A percentile compares a stretch with the other conserved stretches of the same genome.
phyloP scores from a whole-genome alignment of 2,329 filamentous ascomycete genomes.

The Aspergillus pseudonomiae region DNA sequence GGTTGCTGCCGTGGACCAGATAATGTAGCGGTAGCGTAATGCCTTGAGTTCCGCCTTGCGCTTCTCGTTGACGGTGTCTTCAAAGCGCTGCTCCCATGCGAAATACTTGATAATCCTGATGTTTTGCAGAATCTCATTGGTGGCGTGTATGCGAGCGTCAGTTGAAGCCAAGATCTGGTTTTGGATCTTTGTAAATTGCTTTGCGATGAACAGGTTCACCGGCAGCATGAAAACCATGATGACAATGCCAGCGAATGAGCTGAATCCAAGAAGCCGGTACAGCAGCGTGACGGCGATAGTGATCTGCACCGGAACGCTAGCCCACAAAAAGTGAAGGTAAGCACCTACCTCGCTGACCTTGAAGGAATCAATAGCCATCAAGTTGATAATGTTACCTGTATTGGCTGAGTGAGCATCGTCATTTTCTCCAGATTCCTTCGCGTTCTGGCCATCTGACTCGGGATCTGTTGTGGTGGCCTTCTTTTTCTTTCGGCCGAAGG shows the following conservation, averaged over 20 bases:
- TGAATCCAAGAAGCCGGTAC: slow-evolving; percentile 87
- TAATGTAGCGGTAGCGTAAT: slow-evolving; percentile 78
- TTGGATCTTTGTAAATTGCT: slow-evolving; percentile 81
- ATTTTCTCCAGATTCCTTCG: slow-evolving; percentile 30
- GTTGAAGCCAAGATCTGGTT: slow-evolving; percentile 91
- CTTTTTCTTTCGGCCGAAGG: slow-evolving; percentile 63
- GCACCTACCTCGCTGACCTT: slow-evolving; percentile 94
- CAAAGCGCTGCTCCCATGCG: slow-evolving; percentile 93
- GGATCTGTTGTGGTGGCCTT: slow-evolving; percentile 28
- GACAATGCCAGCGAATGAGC: slow-evolving; percentile 88
- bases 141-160: slow-evolving; percentile 92
- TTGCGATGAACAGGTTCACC: slow-evolving; percentile 85
- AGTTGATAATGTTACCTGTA: slow-evolving; percentile 96
- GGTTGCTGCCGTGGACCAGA: slow-evolving; percentile 90
- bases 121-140: slow-evolving; percentile 95
- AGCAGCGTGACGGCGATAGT: slow-evolving; percentile 78
- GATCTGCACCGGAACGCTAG: slow-evolving; percentile 85
- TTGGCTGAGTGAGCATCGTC: slow-evolving; percentile 76
- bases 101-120: slow-evolving; percentile 99
- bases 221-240: slow-evolving; percentile 89
- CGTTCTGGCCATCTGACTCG: slow-evolving; percentile 20
- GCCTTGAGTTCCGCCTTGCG: slow-evolving; percentile 75
- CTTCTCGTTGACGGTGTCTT: slow-evolving; percentile 85
- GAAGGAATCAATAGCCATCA: slow-evolving; percentile 99
- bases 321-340: slow-evolving; percentile 95